Percentiles rank a stretch among this genome's conserved stretches.
These are phyloP conservation scores for Euphorbia pulcherrima DNA, from an alignment of 345 rosid species.

Conservation along the genomic window DNA sequence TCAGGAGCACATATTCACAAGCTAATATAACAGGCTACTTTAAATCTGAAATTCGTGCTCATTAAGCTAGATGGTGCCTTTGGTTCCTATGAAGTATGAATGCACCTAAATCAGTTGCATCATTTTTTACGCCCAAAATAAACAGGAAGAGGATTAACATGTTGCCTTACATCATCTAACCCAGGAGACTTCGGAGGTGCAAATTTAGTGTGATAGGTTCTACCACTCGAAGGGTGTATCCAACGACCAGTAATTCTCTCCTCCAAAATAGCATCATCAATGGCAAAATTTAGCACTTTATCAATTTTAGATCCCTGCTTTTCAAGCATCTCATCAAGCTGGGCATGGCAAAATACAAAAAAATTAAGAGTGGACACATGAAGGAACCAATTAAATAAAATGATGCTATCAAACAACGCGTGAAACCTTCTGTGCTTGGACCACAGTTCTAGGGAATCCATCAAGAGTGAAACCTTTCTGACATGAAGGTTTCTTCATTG, in stretches of 20 bases:
- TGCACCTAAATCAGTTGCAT: not conserved
- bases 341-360: slow-evolving; percentile 19
- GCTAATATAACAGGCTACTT: not conserved
- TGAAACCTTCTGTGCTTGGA: slow-evolving; percentile 82
- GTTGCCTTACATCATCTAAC: slow-evolving; percentile 72
- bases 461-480: slow-evolving; percentile 93
- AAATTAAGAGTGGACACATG: slow-evolving; percentile 10
- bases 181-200: slow-evolving; percentile 85
- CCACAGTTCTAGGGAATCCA: slow-evolving; percentile 88
- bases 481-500: slow-evolving; percentile 86
- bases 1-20: not conserved
- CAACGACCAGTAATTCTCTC: slow-evolving; percentile 96
- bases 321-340: slow-evolving; percentile 95
- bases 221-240: slow-evolving; percentile 96
- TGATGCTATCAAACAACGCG: not conserved
- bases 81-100: not conserved
- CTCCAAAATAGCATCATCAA: slow-evolving; percentile 82
- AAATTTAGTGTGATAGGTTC: slow-evolving; percentile 79
- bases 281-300: slow-evolving; percentile 82
- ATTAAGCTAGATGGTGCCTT: not conserved
- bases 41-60: not conserved
- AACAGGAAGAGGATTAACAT: slow-evolving; percentile 7
- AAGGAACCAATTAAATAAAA: not conserved
- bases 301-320: slow-evolving; percentile 70
- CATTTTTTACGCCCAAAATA: not conserved